These are phyloP conservation scores for Acephala macrosclerotiorum DNA, from an alignment of 2,329 filamentous ascomycete species.

Conservation along the genomic window DNA sequence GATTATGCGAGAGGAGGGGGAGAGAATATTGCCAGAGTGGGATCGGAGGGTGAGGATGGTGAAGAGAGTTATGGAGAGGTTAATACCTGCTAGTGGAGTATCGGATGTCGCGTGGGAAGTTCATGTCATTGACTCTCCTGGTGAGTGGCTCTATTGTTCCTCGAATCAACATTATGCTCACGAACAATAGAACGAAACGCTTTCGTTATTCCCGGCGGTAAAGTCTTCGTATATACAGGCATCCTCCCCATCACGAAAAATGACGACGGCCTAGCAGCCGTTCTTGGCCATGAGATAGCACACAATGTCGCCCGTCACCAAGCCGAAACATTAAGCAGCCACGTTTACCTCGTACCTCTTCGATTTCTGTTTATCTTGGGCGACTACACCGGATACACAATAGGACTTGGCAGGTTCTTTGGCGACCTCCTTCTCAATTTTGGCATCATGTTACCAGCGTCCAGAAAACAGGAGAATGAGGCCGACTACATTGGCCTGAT, in stretches of 20 bases:
- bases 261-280: slow-evolving; percentile 75
- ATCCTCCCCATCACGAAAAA: slow-evolving; percentile 71
- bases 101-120: slow-evolving; percentile 71
- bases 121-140: slow-evolving; percentile 72
- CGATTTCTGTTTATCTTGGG: slow-evolving; percentile 47
- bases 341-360: slow-evolving; percentile 47
- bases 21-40: slow-evolving; percentile 61
- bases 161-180: neutral
- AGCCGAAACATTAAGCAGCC: slow-evolving; percentile 64
- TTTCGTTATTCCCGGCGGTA: slow-evolving; percentile 80
- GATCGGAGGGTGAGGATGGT: slow-evolving; percentile 66
- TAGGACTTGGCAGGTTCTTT: slow-evolving; percentile 36
- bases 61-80: slow-evolving; percentile 66
- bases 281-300: slow-evolving; percentile 82
- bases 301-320: slow-evolving; percentile 76
- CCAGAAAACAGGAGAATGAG: slow-evolving; percentile 75
- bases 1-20: slow-evolving; percentile 61
- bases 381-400: slow-evolving; percentile 36
- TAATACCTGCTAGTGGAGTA: slow-evolving; percentile 74
- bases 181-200: slow-evolving; percentile 62
- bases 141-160: slow-evolving; percentile 43
- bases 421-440: slow-evolving; percentile 55
- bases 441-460: slow-evolving; percentile 72
- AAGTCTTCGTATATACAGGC: slow-evolving; percentile 81
- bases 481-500: slow-evolving; percentile 83